Base-by-base conservation (phyloP, 2,329 filamentous ascomycete species). In the Diaporthe velutina region DNA sequence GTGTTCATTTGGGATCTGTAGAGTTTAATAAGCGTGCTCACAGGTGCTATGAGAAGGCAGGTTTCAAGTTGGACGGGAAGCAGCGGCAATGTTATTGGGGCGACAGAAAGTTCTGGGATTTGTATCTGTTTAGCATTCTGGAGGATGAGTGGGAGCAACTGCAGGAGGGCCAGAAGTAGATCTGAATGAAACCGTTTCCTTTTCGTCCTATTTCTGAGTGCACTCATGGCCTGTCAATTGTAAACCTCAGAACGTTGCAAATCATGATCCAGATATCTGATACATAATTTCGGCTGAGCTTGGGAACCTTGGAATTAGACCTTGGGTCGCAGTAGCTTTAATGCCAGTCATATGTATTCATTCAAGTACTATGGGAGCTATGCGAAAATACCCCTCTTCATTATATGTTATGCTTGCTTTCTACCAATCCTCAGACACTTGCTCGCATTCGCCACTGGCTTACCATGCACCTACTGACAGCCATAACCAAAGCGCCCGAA, bases 1-100 rank as follows among this genome's bases (percentile, higher is more conserved):
- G 81, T 28, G 80, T 86, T 42, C 78, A 77, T 40, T 80, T 86
- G 7, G 75, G 78, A 8, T 81, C 79, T 3, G 83, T 85, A 64
- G 83, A 77, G 48, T 86, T 80, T 76, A 86, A 86, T 58, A 75
- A 76, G 28, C 81, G 83, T 0, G 84, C 84, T 2, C 48, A 81
- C 6, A 78, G 79, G 52, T 73, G 86, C 79, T 86, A 86, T 78
- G 77, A 84, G 78, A 79, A 80, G 72, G 71, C 85, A 30, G 84
- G 85, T 1, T 86, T 86, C 74, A 78, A 77, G 74, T 35, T 78
- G 8, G 84, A 86, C 74, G 84, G 83, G 3, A 75, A 81, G 30
- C 67, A 42, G 19, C 71, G 73, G 35, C 38, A 77, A 33, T 70
- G 58, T 25, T 79, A 79, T 10, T 86, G 83, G 82, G 78, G 80